Evolutionary conservation across 164 flowering plant species (phyloP).

Genomic region (Berberis thunbergii): DNA sequence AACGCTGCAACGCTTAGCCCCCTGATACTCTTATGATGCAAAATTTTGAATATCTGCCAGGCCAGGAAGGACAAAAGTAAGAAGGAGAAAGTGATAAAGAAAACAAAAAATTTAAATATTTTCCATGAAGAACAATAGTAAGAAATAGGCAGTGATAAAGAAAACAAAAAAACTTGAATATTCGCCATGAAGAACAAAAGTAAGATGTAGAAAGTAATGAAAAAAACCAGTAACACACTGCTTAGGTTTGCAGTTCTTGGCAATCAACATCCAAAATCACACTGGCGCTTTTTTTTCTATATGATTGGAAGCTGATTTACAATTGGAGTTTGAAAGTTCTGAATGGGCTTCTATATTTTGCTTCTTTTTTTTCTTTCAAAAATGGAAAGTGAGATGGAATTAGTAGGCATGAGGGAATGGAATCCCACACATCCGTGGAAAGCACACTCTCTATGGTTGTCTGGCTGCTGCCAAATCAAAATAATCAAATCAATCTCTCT

Average conservation of each 20-base stretch:
- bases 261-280: too few relatives aligned
- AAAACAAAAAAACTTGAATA: not conserved
- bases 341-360: too few relatives aligned
- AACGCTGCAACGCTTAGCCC: conserved; percentile 77
- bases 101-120: not conserved
- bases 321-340: too few relatives aligned
- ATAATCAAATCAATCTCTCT: too few relatives aligned
- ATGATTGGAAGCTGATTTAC: too few relatives aligned
- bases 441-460: too few relatives aligned
- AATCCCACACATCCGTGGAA: too few relatives aligned
- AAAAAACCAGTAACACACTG: not conserved
- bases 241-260: not conserved
- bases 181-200: not conserved
- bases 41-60: conserved; percentile 69
- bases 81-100: not conserved
- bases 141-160: not conserved
- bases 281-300: too few relatives aligned
- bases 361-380: too few relatives aligned
- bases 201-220: not conserved
- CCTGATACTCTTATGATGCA: conserved; percentile 67
- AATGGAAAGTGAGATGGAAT: too few relatives aligned
- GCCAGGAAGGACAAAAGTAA: not conserved
- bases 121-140: not conserved
- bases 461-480: too few relatives aligned
- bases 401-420: too few relatives aligned